Conservation (phyloP, 2,329 filamentous ascomycete species). For the Plenodomus lindquistii region DNA sequence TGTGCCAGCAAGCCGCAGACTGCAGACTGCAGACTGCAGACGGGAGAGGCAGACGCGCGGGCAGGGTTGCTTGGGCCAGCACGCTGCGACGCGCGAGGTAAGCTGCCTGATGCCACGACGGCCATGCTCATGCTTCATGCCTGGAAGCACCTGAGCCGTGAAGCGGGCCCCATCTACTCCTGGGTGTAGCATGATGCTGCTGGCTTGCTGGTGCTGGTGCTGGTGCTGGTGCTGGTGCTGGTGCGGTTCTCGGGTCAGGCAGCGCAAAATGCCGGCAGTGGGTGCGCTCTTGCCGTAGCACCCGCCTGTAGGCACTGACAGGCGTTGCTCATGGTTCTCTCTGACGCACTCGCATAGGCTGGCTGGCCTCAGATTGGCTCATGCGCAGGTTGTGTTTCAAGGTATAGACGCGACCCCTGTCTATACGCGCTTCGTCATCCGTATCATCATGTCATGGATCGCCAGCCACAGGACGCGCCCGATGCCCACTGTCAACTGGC, state of each 20-base stretch:
- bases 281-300: conserved; percentile 43
- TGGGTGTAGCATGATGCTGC: conserved; percentile 32
- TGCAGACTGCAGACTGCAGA: no score
- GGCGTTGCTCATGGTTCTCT: conserved; percentile 30
- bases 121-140: conserved; percentile 26
- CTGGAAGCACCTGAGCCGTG: conserved; percentile 35
- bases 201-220: no score
- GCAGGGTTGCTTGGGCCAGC: conserved; percentile 13
- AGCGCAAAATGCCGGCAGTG: conserved; percentile 38
- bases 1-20: conserved; percentile 22
- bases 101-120: conserved; percentile 10
- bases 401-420: conserved; percentile 37
- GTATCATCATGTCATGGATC: conserved; percentile 36
- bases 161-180: conserved; percentile 20
- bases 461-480: conserved; percentile 43
- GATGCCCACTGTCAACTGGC: conserved; percentile 23
- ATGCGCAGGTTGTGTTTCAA: conserved; percentile 46
- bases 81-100: conserved; percentile 6
- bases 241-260: conserved; percentile 35
- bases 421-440: conserved; percentile 46
- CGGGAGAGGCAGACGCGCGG: conserved; percentile 34
- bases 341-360: conserved; percentile 45
- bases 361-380: conserved; percentile 45
- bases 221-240: no score
- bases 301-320: conserved; percentile 36